phyloP scores from a whole-genome alignment of 2,329 filamentous ascomycete species.

The Tolypocladium paradoxum region DNA sequence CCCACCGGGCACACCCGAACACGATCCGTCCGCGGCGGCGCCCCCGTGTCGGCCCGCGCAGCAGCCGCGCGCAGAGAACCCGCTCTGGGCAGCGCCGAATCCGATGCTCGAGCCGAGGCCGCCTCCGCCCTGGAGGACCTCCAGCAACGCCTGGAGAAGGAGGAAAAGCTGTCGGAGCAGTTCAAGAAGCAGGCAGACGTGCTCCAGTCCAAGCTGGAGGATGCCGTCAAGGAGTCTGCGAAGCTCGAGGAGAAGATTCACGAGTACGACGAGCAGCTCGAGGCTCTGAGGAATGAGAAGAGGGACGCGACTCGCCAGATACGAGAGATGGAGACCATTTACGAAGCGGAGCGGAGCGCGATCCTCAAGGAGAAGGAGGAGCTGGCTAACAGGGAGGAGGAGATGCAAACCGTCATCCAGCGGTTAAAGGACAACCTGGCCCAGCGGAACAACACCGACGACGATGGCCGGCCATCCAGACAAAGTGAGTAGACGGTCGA shows the following conservation, averaged over 20 bases:
- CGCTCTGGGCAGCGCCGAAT: conserved; percentile 41
- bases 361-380: conserved; percentile 91
- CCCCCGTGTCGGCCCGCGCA: conserved; percentile 64
- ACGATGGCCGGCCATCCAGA: conserved; percentile 47
- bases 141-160: conserved; percentile 69
- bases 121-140: conserved; percentile 73
- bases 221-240: conserved; percentile 70
- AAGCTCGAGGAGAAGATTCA: conserved; percentile 82
- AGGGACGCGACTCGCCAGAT: conserved; percentile 73
- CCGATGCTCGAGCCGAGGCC: conserved; percentile 70
- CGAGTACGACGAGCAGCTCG: conserved; percentile 75
- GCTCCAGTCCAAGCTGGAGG: conserved; percentile 76
- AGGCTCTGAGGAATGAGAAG: conserved; percentile 73
- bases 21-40: conserved; percentile 53
- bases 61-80: conserved; percentile 51
- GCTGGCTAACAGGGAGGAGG: conserved; percentile 71
- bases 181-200: conserved; percentile 77
- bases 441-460: conserved; percentile 53
- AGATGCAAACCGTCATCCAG: conserved; percentile 83
- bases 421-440: conserved; percentile 81
- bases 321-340: conserved; percentile 84
- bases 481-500: conserved; percentile 33
- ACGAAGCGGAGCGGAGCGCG: conserved; percentile 79
- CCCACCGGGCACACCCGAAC: conserved; percentile 38
- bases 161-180: conserved; percentile 67